A percentile compares a stretch with the other conserved stretches of the same genome.
Evolutionary conservation across 2,329 filamentous ascomycete species (phyloP).

Genomic region (Sporothrix inflata): DNA sequence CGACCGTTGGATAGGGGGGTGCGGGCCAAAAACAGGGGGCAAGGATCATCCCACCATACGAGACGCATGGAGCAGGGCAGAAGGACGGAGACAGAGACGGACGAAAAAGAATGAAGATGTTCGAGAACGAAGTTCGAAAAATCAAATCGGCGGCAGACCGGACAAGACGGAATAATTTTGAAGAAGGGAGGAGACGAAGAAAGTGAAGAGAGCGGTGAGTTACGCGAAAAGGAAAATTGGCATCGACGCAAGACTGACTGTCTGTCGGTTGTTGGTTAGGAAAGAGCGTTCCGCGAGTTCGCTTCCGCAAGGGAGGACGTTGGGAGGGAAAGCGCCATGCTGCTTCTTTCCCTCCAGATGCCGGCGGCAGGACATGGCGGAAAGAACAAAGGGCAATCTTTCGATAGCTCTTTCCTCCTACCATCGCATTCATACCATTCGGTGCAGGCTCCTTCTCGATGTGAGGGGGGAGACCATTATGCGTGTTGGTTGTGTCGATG

Average conservation of each 20-base stretch:
- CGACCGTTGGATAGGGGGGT: constrained; percentile 5
- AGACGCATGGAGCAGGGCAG: neutral
- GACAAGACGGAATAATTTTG: neutral
- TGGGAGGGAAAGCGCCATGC: neutral
- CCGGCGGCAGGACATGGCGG: neutral
- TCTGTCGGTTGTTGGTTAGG: neutral
- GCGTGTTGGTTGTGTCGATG: neutral
- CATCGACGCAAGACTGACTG: neutral
- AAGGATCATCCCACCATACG: neutral
- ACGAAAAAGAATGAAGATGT: neutral
- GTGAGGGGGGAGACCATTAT: no score
- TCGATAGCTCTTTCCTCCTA: neutral
- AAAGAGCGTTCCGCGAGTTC: constrained; percentile 1
- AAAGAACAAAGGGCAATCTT: constrained; percentile 5
- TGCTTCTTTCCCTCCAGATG: neutral
- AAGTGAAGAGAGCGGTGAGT: neutral
- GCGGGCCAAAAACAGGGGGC: neutral
- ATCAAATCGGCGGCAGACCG: neutral
- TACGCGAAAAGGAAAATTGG: neutral
- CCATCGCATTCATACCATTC: neutral
- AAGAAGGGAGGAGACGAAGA: neutral
- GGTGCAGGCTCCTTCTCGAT: no score
- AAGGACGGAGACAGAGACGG: neutral
- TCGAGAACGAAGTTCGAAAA: neutral
- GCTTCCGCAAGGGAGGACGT: neutral